These are phyloP conservation scores for Linnemannia hyalina DNA, from an alignment of 192 early-diverging fungal genomes.

Conservation along the genomic window DNA sequence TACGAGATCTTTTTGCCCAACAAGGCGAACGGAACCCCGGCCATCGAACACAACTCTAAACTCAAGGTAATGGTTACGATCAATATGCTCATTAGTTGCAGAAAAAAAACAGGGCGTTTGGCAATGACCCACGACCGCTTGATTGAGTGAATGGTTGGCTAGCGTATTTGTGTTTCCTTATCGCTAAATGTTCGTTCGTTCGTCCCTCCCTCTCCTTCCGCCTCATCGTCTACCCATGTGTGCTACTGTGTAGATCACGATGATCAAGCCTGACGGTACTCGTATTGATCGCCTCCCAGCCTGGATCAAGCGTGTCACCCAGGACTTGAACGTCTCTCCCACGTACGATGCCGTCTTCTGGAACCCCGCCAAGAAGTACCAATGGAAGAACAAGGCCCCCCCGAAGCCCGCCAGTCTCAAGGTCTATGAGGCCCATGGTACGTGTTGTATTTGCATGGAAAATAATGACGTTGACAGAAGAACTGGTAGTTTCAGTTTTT, in stretches of 20 bases:
- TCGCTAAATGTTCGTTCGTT: background rate
- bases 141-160: background rate
- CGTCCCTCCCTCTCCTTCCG: background rate
- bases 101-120: background rate
- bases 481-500: background rate
- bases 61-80: slow-evolving; percentile 72
- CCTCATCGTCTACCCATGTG: too few relatives aligned
- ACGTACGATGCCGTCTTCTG: slow-evolving; percentile 95
- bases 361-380: slow-evolving; percentile 88
- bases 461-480: background rate
- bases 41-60: slow-evolving; percentile 90
- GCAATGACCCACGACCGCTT: background rate
- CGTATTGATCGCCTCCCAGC: slow-evolving; percentile 91
- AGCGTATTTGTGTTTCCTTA: background rate
- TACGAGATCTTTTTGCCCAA: slow-evolving; percentile 83
- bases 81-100: background rate
- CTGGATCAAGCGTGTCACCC: slow-evolving; percentile 85
- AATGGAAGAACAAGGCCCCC: slow-evolving; percentile 81
- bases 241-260: slow-evolving; percentile 66
- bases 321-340: slow-evolving; percentile 83
- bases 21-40: slow-evolving; percentile 66
- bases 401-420: slow-evolving; percentile 73
- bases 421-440: slow-evolving; percentile 96
- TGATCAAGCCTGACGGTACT: slow-evolving; percentile 77
- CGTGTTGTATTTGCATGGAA: background rate